Percentiles rank a stretch among this genome's conserved stretches.
These are phyloP conservation scores for Dioscorea alata DNA, from an alignment of 106 monocot species.

Conservation along the genomic window DNA sequence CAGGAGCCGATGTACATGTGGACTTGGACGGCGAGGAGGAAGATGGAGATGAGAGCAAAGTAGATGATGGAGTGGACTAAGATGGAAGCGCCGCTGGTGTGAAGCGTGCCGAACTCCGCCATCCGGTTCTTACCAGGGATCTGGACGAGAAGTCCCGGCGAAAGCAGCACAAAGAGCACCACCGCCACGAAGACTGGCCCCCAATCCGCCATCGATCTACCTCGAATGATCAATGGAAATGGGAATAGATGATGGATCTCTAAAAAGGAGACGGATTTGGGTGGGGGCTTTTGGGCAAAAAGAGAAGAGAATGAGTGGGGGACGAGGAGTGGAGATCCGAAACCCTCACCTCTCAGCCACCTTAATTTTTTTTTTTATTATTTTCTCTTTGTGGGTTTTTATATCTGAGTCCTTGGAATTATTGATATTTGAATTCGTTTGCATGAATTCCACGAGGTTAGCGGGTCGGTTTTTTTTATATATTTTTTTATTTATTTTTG, in stretches of 20 bases:
- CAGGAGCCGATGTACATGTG: conserved; percentile 19
- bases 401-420: no score
- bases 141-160: conserved; percentile 31
- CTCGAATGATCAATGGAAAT: no score
- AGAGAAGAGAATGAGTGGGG: neutral
- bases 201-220: conserved; percentile 30
- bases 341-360: no score
- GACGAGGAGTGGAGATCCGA: neutral
- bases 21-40: conserved; percentile 23
- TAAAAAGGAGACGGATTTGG: no score
- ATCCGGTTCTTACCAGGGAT: conserved; percentile 21
- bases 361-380: no score
- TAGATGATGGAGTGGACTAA: conserved; percentile 29
- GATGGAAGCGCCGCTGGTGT: conserved; percentile 25
- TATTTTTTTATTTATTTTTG: no score
- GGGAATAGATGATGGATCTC: no score
- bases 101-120: conserved; percentile 26
- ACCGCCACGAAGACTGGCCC: conserved; percentile 35
- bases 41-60: conserved; percentile 22
- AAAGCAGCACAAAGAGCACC: conserved; percentile 24
- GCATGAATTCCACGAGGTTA: no score
- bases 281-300: neutral
- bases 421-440: no score
- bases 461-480: no score
- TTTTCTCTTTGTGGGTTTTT: no score